phyloP scores from a whole-genome alignment of 2,329 filamentous ascomycete genomes.

The Neofusicoccum ribis region DNA sequence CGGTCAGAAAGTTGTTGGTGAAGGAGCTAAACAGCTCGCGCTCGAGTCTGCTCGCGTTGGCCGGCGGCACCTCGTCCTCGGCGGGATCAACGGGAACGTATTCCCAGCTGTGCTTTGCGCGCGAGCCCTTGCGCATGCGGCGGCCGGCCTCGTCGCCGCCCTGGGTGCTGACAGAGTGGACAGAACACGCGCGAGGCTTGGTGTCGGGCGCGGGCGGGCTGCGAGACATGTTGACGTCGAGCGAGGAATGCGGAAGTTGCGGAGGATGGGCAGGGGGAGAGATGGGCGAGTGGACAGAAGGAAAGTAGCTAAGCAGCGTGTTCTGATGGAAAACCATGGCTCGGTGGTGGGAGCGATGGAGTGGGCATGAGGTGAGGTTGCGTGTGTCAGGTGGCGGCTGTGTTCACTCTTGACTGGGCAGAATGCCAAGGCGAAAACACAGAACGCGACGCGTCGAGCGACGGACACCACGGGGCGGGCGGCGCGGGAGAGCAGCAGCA shows the following conservation, averaged over 20 bases:
- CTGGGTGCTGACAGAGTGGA: conserved; percentile 8
- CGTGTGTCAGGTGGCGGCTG: conserved; percentile 20
- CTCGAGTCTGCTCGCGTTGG: conserved; percentile 11
- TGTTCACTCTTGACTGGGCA: conserved; percentile 7
- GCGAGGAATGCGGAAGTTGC: conserved; percentile 14
- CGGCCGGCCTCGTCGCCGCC: not conserved
- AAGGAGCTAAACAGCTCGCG: conserved; percentile 19
- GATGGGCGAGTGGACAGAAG: not conserved
- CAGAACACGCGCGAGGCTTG: conserved; percentile 12
- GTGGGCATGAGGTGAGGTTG: conserved; percentile 14
- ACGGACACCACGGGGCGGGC: not conserved
- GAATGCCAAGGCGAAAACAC: conserved; percentile 17
- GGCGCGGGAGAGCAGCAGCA: not conserved
- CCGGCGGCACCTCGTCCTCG: conserved; percentile 16
- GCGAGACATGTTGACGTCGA: conserved; percentile 6
- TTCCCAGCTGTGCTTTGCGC: conserved; percentile 18
- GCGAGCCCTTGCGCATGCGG: not conserved
- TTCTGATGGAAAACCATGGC: conserved; percentile 16
- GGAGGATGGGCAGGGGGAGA: not conserved
- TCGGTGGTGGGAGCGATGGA: not conserved
- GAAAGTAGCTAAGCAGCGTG: conserved; percentile 15
- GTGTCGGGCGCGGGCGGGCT: not conserved
- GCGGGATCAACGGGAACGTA: conserved; percentile 17
- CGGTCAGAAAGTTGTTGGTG: conserved; percentile 15
- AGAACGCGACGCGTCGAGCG: conserved; percentile 14